phyloP scores from a whole-genome alignment of 176 grass and related monocot species.

The Triticum turgidum region DNA sequence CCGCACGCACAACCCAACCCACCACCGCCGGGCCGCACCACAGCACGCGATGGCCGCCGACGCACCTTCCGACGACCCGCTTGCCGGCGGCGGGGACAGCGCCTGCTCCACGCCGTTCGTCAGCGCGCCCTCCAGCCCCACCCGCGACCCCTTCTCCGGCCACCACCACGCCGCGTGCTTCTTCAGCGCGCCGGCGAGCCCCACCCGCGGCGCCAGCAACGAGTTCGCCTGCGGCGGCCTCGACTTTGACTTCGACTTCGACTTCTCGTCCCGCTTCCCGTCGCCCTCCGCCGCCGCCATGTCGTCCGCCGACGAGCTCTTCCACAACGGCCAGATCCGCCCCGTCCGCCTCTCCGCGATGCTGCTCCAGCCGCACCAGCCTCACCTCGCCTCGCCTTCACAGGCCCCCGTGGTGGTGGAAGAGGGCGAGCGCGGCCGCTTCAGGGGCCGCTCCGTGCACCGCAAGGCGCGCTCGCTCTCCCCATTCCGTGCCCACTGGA shows the following conservation, averaged over 20 bases:
- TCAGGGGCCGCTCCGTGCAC: slow-evolving; percentile 45
- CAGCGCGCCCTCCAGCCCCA: slow-evolving; percentile 63
- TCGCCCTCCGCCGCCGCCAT: slow-evolving; percentile 51
- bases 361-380: slow-evolving; percentile 41
- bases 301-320: slow-evolving; percentile 91
- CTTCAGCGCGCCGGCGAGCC: slow-evolving; percentile 93
- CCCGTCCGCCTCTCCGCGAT: slow-evolving; percentile 43
- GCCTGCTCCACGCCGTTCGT: slow-evolving; percentile 74
- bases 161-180: slow-evolving; percentile 45
- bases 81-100: slow-evolving; percentile 10
- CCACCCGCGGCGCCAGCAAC: slow-evolving; percentile 33
- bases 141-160: slow-evolving; percentile 24
- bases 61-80: neutral
- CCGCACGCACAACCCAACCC: neutral
- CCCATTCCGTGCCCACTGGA: slow-evolving; percentile 58
- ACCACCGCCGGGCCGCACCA: neutral
- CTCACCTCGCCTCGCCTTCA: neutral
- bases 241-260: slow-evolving; percentile 73
- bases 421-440: slow-evolving; percentile 35
- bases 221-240: neutral
- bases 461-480: slow-evolving; percentile 76
- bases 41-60: neutral
- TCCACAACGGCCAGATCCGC: slow-evolving; percentile 92
- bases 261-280: slow-evolving; percentile 54
- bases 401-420: neutral